Conservation (phyloP, 2,329 filamentous ascomycete genomes). For the Clonostachys sp. region DNA sequence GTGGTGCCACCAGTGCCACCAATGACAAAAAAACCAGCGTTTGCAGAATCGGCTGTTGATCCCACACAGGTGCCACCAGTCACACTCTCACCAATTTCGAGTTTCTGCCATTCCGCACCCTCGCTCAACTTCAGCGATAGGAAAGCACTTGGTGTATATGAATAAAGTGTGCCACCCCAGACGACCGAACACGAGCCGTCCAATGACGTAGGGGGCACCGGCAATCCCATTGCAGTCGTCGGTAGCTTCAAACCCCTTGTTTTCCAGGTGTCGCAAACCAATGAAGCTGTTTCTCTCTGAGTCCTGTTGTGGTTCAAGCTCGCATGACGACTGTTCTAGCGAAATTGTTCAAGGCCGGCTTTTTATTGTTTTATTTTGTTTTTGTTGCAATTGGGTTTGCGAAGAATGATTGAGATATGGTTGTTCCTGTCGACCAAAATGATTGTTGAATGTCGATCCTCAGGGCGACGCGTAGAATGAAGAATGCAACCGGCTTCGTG, state of each 20-base stretch:
- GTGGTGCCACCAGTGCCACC: conserved; percentile 58
- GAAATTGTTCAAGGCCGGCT: too few relatives aligned
- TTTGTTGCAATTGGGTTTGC: too few relatives aligned
- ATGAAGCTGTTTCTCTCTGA: too few relatives aligned
- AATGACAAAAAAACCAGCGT: conserved; percentile 72
- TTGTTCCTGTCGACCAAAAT: too few relatives aligned
- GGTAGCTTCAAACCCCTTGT: background rate
- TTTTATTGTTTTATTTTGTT: too few relatives aligned
- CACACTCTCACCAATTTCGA: conserved; percentile 65
- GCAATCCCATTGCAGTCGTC: conserved; percentile 57
- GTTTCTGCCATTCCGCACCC: conserved; percentile 66
- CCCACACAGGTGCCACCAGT: conserved; percentile 75
- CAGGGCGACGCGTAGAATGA: too few relatives aligned
- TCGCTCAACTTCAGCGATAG: conserved; percentile 65
- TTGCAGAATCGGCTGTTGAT: conserved; percentile 51
- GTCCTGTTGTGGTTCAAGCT: background rate
- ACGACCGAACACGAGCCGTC: conserved; percentile 78
- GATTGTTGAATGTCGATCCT: too few relatives aligned
- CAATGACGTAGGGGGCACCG: conserved; percentile 65
- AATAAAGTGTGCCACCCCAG: conserved; percentile 77
- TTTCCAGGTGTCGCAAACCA: too few relatives aligned
- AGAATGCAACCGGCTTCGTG: too few relatives aligned
- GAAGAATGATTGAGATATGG: too few relatives aligned
- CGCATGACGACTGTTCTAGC: background rate
- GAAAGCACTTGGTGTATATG: conserved; percentile 72